These are phyloP conservation scores for Yamadazyma kitorensis DNA, from an alignment of 805 yeast species.

Conservation along the genomic window DNA sequence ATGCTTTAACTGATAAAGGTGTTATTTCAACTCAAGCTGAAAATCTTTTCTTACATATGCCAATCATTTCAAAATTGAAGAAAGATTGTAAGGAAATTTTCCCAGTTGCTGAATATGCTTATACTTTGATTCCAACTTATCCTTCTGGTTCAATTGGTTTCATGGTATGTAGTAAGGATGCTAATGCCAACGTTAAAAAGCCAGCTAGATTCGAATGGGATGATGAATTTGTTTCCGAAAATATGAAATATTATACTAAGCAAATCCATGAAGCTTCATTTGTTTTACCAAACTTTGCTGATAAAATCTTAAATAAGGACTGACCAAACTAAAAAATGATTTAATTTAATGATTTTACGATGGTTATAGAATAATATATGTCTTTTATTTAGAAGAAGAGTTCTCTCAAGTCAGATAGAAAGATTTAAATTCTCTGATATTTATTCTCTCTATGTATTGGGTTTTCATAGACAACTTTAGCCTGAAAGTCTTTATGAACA, in stretches of 20 bases:
- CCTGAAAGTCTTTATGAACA: too few species aligned
- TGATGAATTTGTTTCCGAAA: slow-evolving; percentile 57
- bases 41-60: slow-evolving; percentile 88
- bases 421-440: too few species aligned
- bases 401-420: too few species aligned
- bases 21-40: slow-evolving; percentile 94
- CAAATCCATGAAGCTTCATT: slow-evolving; percentile 85
- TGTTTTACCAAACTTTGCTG: slow-evolving; percentile 90
- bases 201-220: slow-evolving; percentile 65
- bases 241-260: slow-evolving; percentile 80
- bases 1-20: slow-evolving; percentile 91
- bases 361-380: slow-evolving; percentile 3
- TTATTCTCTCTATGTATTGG: too few species aligned
- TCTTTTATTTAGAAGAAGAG: neutral
- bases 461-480: too few species aligned
- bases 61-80: slow-evolving; percentile 78
- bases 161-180: slow-evolving; percentile 88
- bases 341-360: slow-evolving; percentile 8
- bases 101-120: slow-evolving; percentile 89
- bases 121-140: slow-evolving; percentile 92
- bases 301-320: slow-evolving; percentile 37
- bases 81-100: slow-evolving; percentile 78
- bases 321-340: slow-evolving; percentile 10
- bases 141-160: slow-evolving; percentile 98
- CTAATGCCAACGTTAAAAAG: slow-evolving; percentile 55